phyloP scores from a whole-genome alignment of 2,329 filamentous ascomycete species.

The Pyrenophora graminea region DNA sequence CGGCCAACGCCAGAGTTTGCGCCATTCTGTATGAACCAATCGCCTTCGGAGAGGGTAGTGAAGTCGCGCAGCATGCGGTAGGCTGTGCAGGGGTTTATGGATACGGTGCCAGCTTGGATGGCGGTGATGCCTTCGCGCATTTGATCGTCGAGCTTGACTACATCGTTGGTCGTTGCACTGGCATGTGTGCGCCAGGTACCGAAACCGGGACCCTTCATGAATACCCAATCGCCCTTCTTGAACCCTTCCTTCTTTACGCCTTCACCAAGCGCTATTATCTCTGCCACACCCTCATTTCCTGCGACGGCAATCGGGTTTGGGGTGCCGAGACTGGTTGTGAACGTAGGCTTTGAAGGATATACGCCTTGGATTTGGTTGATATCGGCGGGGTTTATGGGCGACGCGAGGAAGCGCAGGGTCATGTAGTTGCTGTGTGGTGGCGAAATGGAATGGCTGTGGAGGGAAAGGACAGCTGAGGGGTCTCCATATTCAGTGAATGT shows the following conservation, averaged over 20 bases:
- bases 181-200: constrained; percentile 96
- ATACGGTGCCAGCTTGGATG: constrained; percentile 82
- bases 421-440: constrained; percentile 71
- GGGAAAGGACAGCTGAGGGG: constrained; percentile 69
- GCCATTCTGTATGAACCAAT: constrained; percentile 97
- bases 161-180: constrained; percentile 62
- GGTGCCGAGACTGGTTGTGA: constrained; percentile 77
- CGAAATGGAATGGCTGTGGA: constrained; percentile 78
- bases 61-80: constrained; percentile 92
- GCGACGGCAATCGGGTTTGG: constrained; percentile 74
- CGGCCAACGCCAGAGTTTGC: constrained; percentile 93
- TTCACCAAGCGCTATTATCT: constrained; percentile 74
- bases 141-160: constrained; percentile 72
- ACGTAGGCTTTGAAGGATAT: constrained; percentile 83
- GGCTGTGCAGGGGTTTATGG: constrained; percentile 91
- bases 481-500: constrained; percentile 76
- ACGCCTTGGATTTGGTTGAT: constrained; percentile 98
- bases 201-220: constrained; percentile 80
- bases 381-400: constrained; percentile 95
- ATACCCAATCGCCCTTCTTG: constrained; percentile 85
- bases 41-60: constrained; percentile 67
- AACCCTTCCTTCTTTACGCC: constrained; percentile 60
- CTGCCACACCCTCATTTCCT: constrained; percentile 92
- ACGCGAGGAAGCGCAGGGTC: constrained; percentile 84
- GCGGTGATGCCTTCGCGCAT: constrained; percentile 72